Percentiles rank a stretch among this genome's conserved stretches.
These are phyloP conservation scores for Pseudoscleropodium purum DNA, from an alignment of 225 moss, liverwort and hornwort genomes.

Conservation along the genomic window DNA sequence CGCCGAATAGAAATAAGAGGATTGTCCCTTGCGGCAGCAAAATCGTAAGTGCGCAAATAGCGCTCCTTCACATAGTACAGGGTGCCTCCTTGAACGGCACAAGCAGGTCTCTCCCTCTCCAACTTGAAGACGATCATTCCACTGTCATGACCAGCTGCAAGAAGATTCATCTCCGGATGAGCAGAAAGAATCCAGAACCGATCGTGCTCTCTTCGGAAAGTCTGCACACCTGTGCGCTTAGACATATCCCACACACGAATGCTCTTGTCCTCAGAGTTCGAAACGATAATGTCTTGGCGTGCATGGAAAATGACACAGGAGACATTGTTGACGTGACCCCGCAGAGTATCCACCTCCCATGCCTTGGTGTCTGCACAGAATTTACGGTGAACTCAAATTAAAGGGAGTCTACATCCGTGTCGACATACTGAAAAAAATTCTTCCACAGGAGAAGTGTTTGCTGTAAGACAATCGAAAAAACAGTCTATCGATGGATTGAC, in stretches of 20 bases:
- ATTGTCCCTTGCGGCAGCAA: slow-evolving; percentile 67
- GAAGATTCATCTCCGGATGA: slow-evolving; percentile 95
- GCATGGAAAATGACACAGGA: slow-evolving; percentile 96
- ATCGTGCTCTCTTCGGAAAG: slow-evolving; percentile 90
- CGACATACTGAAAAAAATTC: background rate
- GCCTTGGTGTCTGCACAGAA: slow-evolving; percentile 74
- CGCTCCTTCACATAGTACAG: slow-evolving; percentile 95
- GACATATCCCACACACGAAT: slow-evolving; percentile 99
- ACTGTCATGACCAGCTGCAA: slow-evolving; percentile 97
- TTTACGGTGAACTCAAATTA: background rate
- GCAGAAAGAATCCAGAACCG: slow-evolving; percentile 94
- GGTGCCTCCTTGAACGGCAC: slow-evolving; percentile 85
- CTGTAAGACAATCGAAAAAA: background rate
- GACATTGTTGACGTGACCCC: slow-evolving; percentile 95
- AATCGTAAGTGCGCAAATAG: slow-evolving; percentile 85
- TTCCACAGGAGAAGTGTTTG: background rate
- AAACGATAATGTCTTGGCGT: slow-evolving; percentile 93
- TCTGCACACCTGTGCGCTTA: slow-evolving; percentile 91
- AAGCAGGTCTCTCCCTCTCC: slow-evolving; percentile 92
- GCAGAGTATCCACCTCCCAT: slow-evolving; percentile 95
- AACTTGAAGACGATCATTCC: slow-evolving; percentile 99
- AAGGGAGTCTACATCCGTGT: background rate
- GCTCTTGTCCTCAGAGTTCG: slow-evolving; percentile 94
- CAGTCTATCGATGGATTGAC: background rate
- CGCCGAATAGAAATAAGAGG: slow-evolving; percentile 86